Evolutionary conservation across 192 early-diverging fungal genomes (phyloP).

Genomic region (Pilaira anomala): DNA sequence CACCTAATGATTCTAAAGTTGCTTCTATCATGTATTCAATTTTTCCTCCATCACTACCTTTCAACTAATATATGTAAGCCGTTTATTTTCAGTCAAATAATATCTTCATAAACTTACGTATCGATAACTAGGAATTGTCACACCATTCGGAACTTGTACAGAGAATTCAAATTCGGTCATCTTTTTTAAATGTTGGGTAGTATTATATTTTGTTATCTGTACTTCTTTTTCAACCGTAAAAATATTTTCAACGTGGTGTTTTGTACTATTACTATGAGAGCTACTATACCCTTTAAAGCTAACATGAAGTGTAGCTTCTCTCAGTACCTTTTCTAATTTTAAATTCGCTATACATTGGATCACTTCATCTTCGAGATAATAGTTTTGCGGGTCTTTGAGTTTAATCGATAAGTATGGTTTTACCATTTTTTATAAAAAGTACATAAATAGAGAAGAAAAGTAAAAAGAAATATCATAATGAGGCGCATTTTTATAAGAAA

Average conservation of each 20-base stretch:
- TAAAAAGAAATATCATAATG: neutral
- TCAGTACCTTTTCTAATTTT: neutral
- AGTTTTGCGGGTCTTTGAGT: slow-evolving; percentile 5
- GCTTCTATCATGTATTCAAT: slow-evolving; percentile 14
- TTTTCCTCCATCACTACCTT: slow-evolving; percentile 1
- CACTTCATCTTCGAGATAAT: slow-evolving; percentile 11
- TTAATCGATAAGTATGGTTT: neutral
- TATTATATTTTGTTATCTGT: neutral
- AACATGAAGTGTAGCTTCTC: neutral
- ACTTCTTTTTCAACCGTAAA: slow-evolving; percentile 3
- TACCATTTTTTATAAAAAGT: neutral
- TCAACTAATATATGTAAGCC: too few species aligned
- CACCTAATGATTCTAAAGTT: neutral
- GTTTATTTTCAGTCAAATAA: too few species aligned
- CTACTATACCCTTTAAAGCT: slow-evolving; percentile 6
- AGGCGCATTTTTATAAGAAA: too few species aligned
- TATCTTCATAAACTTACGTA: neutral
- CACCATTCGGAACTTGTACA: neutral
- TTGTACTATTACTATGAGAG: neutral
- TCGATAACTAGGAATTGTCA: neutral
- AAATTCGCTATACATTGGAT: neutral
- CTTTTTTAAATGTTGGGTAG: neutral
- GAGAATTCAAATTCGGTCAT: neutral
- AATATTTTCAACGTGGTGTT: neutral
- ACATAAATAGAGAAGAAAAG: neutral